Evolutionary conservation across 2,329 filamentous ascomycete species (phyloP).

Genomic region (Colletotrichum caudatum): DNA sequence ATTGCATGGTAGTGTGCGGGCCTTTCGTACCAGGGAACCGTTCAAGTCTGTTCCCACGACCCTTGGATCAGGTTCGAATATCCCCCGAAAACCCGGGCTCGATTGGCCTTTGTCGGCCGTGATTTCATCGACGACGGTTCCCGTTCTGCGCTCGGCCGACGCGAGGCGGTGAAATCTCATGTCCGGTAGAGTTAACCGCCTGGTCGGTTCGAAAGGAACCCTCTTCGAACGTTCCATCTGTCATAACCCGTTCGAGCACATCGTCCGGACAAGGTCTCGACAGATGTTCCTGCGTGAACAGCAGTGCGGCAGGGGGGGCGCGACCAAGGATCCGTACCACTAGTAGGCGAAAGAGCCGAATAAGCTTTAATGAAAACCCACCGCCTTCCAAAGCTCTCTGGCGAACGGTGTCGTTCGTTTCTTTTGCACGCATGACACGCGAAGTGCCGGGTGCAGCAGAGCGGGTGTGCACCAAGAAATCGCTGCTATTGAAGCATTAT

Average conservation of each 20-base stretch:
- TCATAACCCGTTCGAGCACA: constrained; percentile 17
- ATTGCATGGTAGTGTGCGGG: not conserved
- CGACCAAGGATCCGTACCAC: too few species aligned
- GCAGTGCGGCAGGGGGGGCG: constrained; percentile 23
- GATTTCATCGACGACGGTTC: not conserved
- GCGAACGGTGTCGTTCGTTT: constrained; percentile 23
- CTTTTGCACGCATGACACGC: constrained; percentile 13
- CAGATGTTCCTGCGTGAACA: constrained; percentile 6
- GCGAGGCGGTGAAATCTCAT: constrained; percentile 4
- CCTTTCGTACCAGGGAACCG: constrained; percentile 1
- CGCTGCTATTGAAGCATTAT: constrained; percentile 32
- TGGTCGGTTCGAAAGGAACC: not conserved
- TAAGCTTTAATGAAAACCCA: constrained; percentile 8
- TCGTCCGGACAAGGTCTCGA: constrained; percentile 2
- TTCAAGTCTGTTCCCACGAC: constrained; percentile 31
- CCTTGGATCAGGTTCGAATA: constrained; percentile 1
- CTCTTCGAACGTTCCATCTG: constrained; percentile 14
- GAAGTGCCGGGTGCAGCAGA: constrained; percentile 32
- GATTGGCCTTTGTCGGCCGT: constrained; percentile 1
- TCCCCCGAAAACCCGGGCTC: constrained; percentile 4
- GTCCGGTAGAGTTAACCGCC: constrained; percentile 2
- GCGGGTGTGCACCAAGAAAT: constrained; percentile 24
- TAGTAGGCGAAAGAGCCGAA: not conserved
- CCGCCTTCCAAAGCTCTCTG: not conserved
- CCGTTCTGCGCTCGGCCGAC: not conserved